Base-by-base conservation (phyloP, 1,139 yeast genomes). In the Blastobotrys apis region DNA sequence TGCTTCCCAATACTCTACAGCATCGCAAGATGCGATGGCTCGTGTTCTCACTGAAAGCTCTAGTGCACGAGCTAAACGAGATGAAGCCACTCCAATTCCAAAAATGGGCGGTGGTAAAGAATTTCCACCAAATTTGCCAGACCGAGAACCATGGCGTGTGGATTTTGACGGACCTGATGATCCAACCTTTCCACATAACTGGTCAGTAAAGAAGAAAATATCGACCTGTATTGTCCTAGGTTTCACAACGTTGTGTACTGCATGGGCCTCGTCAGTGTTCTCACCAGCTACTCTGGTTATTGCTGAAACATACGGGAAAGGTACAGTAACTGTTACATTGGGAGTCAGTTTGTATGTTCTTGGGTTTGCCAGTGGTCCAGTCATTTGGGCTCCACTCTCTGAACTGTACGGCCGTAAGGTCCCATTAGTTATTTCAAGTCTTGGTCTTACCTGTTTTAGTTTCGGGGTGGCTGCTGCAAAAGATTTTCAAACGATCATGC, bases 351-450 rank as follows among this genome's bases (percentile, higher is more conserved):
- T 85, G 23, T 86, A 77, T 55, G 94, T 86, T 17, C 58, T 82
- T 35, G 95, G 95, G 17, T 84, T 84, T 62, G 94, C 94, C 0
- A 73, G 83, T 0, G 94, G 95, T 15, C 95, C 95, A 5, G 68
- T 84, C 31, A 54, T 84, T 32, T 85, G 85, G 80, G 94, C 92
- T 17, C 95, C 95, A 16, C 33, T 4, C 59, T 84, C 90, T 6
- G 94, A 84, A 62, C 60, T 82, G 41, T 80, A 73, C 54, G 95
- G 95, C 41, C 75, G 95, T 63, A 75, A 75, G 57, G 62, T 71
- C 2, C 78, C 84, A 9, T 53, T 83, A 39, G 49, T 81, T 1
- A 48, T 75, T 1, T 76, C 87, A 1, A 60, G 74, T 9, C 67
- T 84, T 31, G 75, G 82, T 1, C 78, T 75, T 58, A 67, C 75